A percentile compares a stretch with the other conserved stretches of the same genome.
Evolutionary conservation across 495 filamentous ascomycete species (phyloP).

Genomic region (Aspergillus kassunensis): DNA sequence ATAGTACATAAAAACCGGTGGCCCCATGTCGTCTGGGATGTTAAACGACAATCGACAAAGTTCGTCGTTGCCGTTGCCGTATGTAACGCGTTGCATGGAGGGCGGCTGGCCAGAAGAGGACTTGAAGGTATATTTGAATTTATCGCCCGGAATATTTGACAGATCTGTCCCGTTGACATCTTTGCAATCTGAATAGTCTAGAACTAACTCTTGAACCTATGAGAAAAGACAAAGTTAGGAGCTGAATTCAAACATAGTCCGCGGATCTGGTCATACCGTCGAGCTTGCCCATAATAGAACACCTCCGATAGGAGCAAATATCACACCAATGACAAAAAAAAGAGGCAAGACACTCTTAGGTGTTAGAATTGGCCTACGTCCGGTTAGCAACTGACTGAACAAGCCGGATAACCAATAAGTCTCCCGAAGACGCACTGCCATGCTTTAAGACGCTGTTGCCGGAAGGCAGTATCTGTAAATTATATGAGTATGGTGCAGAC

Average conservation of each 20-base stretch:
- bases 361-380: slow-evolving; percentile 75
- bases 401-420: neutral
- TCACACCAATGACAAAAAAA: slow-evolving; percentile 79
- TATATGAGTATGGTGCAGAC: slow-evolving; percentile 9
- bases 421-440: slow-evolving; percentile 69
- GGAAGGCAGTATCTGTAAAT: slow-evolving; percentile 75
- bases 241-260: neutral
- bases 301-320: slow-evolving; percentile 86
- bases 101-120: slow-evolving; percentile 26
- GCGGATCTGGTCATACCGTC: slow-evolving; percentile 43
- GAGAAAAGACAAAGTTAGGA: slow-evolving; percentile 12
- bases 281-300: slow-evolving; percentile 78
- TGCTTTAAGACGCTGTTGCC: slow-evolving; percentile 87
- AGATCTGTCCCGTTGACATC: slow-evolving; percentile 32
- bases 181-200: slow-evolving; percentile 85
- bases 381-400: slow-evolving; percentile 5
- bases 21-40: slow-evolving; percentile 69
- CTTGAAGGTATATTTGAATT: slow-evolving; percentile 66
- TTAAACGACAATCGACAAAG: slow-evolving; percentile 69
- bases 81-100: slow-evolving; percentile 32
- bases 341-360: slow-evolving; percentile 88
- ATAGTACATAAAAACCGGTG: slow-evolving; percentile 89
- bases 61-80: slow-evolving; percentile 16
- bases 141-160: slow-evolving; percentile 47
- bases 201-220: slow-evolving; percentile 82